These are phyloP conservation scores for Colletotrichum scovillei DNA, from an alignment of 2,329 filamentous ascomycete genomes.

Conservation along the genomic window DNA sequence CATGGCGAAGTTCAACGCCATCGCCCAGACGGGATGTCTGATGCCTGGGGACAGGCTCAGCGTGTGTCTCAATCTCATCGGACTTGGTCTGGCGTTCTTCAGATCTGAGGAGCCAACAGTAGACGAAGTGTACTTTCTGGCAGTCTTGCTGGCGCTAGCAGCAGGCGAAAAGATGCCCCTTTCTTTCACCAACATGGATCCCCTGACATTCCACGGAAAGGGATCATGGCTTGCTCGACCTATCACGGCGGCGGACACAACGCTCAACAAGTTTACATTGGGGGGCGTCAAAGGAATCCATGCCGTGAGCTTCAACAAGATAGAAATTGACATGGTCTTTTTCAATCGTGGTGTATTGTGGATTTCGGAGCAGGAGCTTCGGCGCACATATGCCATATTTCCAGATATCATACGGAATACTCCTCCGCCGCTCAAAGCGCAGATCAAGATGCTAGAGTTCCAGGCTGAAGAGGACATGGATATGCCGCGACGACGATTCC, in stretches of 20 bases:
- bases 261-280: conserved; percentile 4
- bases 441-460: not conserved
- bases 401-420: conserved; percentile 6
- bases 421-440: conserved; percentile 1
- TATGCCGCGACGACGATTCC: not conserved
- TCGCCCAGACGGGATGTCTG: conserved; percentile 7
- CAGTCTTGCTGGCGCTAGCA: not conserved
- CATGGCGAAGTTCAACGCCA: conserved; percentile 21
- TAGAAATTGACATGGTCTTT: conserved; percentile 15
- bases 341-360: not conserved
- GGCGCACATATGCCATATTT: not conserved
- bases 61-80: conserved; percentile 20
- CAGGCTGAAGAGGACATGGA: conserved; percentile 4
- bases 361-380: not conserved
- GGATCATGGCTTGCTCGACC: conserved; percentile 2
- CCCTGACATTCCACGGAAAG: not conserved
- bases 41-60: conserved; percentile 16
- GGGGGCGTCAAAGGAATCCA: not conserved
- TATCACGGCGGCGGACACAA: conserved; percentile 4
- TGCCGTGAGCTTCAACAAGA: not conserved
- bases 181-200: not conserved
- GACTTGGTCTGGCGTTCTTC: conserved; percentile 14
- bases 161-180: conserved; percentile 2
- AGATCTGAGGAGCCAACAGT: not conserved
- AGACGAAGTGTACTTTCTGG: conserved; percentile 10